Conservation (phyloP, 768 basidiomycete genomes). For the Tulasnella sp. region DNA sequence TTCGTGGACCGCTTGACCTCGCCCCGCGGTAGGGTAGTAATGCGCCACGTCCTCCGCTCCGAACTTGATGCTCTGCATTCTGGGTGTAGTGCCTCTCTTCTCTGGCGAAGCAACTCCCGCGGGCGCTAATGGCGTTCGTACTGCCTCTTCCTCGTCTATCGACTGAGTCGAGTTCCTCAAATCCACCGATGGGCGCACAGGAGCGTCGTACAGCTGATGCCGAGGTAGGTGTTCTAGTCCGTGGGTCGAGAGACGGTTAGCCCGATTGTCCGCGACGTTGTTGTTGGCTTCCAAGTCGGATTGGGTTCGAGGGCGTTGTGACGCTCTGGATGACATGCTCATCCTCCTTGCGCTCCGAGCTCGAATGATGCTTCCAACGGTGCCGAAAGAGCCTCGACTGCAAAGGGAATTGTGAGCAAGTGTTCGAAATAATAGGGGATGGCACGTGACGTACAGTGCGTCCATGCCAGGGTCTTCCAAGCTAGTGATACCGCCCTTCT, state of each 20-base stretch:
- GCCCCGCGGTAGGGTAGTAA: slow-evolving; percentile 52
- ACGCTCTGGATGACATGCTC: slow-evolving; percentile 41
- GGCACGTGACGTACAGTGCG: slow-evolving; percentile 36
- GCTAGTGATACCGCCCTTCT: slow-evolving; percentile 56
- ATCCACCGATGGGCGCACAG: slow-evolving; percentile 35
- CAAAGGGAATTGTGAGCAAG: background rate
- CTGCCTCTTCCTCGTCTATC: background rate
- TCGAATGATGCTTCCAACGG: slow-evolving; percentile 79
- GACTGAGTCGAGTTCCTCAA: background rate
- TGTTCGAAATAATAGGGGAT: no score
- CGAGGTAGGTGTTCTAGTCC: slow-evolving; percentile 46
- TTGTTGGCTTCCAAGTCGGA: slow-evolving; percentile 7
- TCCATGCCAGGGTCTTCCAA: slow-evolving; percentile 90
- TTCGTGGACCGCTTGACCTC: slow-evolving; percentile 9
- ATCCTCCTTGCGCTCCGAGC: slow-evolving; percentile 22
- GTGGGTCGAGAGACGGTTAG: slow-evolving; percentile 19
- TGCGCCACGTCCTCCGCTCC: slow-evolving; percentile 62
- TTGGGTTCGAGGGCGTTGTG: slow-evolving; percentile 18
- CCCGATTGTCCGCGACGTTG: background rate
- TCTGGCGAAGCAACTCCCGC: slow-evolving; percentile 28
- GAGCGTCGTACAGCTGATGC: slow-evolving; percentile 82
- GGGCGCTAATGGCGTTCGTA: background rate
- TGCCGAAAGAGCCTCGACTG: slow-evolving; percentile 72
- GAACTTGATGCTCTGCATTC: slow-evolving; percentile 48
- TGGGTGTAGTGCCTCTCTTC: background rate